These are phyloP conservation scores for Emericellopsis terricola DNA, from an alignment of 495 filamentous ascomycete genomes.

Conservation along the genomic window DNA sequence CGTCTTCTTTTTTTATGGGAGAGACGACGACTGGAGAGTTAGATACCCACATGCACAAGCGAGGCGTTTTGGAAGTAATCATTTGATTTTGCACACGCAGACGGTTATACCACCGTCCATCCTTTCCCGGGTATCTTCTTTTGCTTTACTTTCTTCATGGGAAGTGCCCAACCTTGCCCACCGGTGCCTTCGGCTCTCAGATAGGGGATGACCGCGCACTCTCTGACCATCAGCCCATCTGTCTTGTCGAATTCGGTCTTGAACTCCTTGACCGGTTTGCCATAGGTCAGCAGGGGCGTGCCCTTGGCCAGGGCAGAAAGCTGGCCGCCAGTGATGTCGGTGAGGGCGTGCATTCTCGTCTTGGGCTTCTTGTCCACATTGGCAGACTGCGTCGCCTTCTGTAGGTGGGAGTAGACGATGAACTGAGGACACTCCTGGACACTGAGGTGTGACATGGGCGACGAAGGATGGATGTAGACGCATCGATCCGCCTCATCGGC, in stretches of 20 bases:
- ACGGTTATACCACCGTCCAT: constrained; percentile 57
- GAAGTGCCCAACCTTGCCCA: constrained; percentile 64
- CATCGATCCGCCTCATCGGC: constrained; percentile 22
- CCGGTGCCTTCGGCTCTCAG: constrained; percentile 43
- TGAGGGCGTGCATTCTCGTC: constrained; percentile 79
- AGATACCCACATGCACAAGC: no score
- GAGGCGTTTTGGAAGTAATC: no score
- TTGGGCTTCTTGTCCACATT: constrained; percentile 39
- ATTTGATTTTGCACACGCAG: no score
- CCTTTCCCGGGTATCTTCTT: constrained; percentile 48
- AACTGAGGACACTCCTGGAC: constrained; percentile 61
- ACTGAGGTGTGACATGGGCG: constrained; percentile 52
- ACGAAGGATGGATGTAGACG: constrained; percentile 79
- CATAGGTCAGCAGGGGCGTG: constrained; percentile 68
- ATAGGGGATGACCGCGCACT: constrained; percentile 69
- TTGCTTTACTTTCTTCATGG: constrained; percentile 67
- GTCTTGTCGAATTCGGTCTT: constrained; percentile 17
- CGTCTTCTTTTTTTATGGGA: no score
- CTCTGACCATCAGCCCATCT: constrained; percentile 37
- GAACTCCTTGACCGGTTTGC: constrained; percentile 73
- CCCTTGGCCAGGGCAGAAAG: constrained; percentile 68
- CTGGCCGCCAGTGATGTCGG: constrained; percentile 52
- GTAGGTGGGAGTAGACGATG: constrained; percentile 72
- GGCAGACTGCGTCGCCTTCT: constrained; percentile 35
- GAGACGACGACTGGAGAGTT: no score